Conservation (phyloP, 768 basidiomycete species). For the Hirschioporus abietinus region DNA sequence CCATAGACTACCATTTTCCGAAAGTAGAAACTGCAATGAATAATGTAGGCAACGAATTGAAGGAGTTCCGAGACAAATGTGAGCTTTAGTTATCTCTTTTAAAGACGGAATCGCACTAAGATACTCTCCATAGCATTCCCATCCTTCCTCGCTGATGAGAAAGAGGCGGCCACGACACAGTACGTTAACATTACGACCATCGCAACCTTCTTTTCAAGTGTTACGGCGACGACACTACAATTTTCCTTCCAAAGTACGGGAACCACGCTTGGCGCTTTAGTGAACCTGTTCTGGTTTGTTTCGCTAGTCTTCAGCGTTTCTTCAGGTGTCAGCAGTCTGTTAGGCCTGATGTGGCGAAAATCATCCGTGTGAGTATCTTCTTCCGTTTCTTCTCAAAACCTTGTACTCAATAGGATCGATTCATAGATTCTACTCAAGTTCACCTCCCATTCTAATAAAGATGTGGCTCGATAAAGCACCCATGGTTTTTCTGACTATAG, state of each 20-base stretch:
- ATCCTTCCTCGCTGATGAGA: background rate
- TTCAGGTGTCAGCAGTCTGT: background rate
- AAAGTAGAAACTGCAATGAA: too few relatives aligned
- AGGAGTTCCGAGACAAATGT: too few relatives aligned
- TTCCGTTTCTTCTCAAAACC: background rate
- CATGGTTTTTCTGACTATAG: background rate
- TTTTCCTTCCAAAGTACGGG: background rate
- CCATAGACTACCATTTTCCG: too few relatives aligned
- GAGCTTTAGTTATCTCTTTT: too few relatives aligned
- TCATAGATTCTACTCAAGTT: background rate
- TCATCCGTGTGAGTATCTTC: background rate
- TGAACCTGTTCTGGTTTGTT: background rate
- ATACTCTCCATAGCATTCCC: background rate
- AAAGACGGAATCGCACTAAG: too few relatives aligned
- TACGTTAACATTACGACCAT: background rate
- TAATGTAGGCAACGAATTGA: too few relatives aligned
- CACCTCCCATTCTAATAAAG: background rate
- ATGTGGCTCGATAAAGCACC: background rate
- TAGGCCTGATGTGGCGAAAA: background rate
- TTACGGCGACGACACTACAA: background rate
- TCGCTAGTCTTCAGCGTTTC: background rate
- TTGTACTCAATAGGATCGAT: background rate
- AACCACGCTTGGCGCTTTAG: background rate
- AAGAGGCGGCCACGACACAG: background rate
- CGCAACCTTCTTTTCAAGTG: background rate